Base-by-base conservation (phyloP, 345 rosid genomes). In the Excoecaria cochinchinensis region DNA sequence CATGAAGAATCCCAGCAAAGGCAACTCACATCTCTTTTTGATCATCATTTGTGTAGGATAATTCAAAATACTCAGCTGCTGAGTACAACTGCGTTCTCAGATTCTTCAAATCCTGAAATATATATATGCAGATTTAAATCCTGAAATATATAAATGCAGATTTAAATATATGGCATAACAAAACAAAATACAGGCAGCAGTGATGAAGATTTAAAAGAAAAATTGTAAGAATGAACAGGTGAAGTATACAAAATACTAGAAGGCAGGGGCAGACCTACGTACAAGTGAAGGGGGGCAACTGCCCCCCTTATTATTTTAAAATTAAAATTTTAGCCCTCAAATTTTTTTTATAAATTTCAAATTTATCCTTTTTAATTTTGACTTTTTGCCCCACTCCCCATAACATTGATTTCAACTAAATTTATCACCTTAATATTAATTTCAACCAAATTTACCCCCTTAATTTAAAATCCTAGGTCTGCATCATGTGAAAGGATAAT, bases 61-160 rank as follows among this genome's bases (percentile, higher is more conserved):
- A 73, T 71, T 94, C 98, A 60, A 92, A 94, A 82, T 94, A 94
- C 83, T 94, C 97, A 0, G 97, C 98, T 59, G 98, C 98, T 62
- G 98, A 88, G 75, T 94, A 94, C 71, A 94, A 81, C 72, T 94
- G 98, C 72, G 92, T 78, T 83, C 97, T 84, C 76, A 94, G 82
- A 82, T 87, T 94, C 81, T 89, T 92, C 86, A 94, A 83, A 84
- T 94, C 97, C 98, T 92, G 86, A 56, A 71, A 56, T n/a, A 68
- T 12, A 51, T 17, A 36, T 53, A 67, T 10, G 66, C 76, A 31
- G 6, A 21, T 19, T 10, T 58, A 62, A 48, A 15, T 64, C 97
- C 98, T 92, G 86, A 56, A 71, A 56, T n/a, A 68, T 12, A 51
- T 17, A 36, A 58, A 67, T 10, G 66, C 76, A 31, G 6, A 21